Evolutionary conservation across 2,329 filamentous ascomycete species (phyloP), one percentile per base, ranked within the genome.

Genomic region (Aspergillus sp.): DNA sequence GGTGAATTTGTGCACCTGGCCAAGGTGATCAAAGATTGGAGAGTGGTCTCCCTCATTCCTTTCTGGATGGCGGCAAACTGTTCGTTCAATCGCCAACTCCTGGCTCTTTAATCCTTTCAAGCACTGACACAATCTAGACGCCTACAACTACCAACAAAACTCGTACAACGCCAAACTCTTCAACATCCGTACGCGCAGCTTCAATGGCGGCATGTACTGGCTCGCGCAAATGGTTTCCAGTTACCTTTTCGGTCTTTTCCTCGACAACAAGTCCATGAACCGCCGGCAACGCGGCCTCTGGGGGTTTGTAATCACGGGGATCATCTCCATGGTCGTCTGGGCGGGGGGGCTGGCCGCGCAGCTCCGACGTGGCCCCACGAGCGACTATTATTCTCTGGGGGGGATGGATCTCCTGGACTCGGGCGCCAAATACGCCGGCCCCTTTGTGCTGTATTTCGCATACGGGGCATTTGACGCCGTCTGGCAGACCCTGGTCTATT

Each of bases 401-500:
- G 48, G 28, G 22, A 50, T 50, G 48, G 48, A 50, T 28, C 22
- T 50, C 23, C 22, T 50, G 2, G 30, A 23, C 48, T 50, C 48
- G 3, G 48, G 48, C 48, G 48, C 23, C 23, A 50, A 50, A 50
- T 94, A 89, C 74, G 83, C 88, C 57, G 91, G 89, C 0, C 90
- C 91, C 15, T 91, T 96, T 86, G 91, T 96, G 76, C 79, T 96
- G 46, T 95, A 92, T 81, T 91, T 96, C 68, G 93, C 93, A 79
- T 96, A 94, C 75, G 92, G 92, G 47, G 88, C 94, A 77, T 94
- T 88, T 69, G 93, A 97, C 76, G 91, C 93, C 43, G 85, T 88
- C 59, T 97, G 91, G 91, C 94, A 97, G 81, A 93, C 91, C 0
- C 87, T 83, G 70, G 89, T 93, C 50, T 97, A 97, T 83, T 97